A percentile compares a stretch with the other conserved stretches of the same genome.
Evolutionary conservation across 2,329 filamentous ascomycete genomes (phyloP).

Genomic region (Penicillium capsulatum): DNA sequence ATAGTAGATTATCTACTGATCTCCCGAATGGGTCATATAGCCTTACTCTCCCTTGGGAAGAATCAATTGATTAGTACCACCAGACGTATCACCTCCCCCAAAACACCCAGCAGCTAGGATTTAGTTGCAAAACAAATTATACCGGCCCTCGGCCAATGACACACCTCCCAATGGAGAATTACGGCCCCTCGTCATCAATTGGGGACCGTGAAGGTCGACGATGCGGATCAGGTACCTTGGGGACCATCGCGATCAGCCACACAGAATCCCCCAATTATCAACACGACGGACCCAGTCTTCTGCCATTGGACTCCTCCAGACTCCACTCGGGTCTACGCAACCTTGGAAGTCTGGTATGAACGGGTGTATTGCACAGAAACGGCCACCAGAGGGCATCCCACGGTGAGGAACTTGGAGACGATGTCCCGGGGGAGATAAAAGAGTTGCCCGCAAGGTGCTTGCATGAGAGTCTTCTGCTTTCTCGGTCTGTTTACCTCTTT

Average conservation of each 20-base stretch:
- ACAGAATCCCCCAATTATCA: conserved; percentile 18
- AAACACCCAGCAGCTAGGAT: no score
- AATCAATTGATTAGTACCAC: no score
- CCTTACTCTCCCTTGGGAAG: no score
- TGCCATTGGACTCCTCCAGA: conserved; percentile 7
- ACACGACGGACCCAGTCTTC: conserved; percentile 1
- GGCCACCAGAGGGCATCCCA: conserved; percentile 1
- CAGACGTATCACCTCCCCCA: no score
- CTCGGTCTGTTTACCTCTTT: conserved; percentile 1
- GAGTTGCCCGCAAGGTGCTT: conserved; percentile 15
- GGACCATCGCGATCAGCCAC: conserved; percentile 11
- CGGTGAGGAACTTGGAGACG: conserved; percentile 26
- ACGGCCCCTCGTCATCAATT: conserved; percentile 4
- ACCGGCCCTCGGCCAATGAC: conserved; percentile 4
- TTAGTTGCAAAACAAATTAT: no score
- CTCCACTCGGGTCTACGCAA: conserved; percentile 8
- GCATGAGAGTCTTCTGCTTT: background rate
- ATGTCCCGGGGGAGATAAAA: conserved; percentile 9
- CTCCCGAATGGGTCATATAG: no score
- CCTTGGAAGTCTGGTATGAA: conserved; percentile 12
- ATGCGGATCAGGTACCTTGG: conserved; percentile 20
- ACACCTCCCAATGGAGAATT: conserved; percentile 6
- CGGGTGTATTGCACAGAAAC: conserved; percentile 8
- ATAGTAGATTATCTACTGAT: no score
- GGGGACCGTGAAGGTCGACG: conserved; percentile 23